Conservation (phyloP, 352 stramenopile species). For the Pythium utonaiense region DNA sequence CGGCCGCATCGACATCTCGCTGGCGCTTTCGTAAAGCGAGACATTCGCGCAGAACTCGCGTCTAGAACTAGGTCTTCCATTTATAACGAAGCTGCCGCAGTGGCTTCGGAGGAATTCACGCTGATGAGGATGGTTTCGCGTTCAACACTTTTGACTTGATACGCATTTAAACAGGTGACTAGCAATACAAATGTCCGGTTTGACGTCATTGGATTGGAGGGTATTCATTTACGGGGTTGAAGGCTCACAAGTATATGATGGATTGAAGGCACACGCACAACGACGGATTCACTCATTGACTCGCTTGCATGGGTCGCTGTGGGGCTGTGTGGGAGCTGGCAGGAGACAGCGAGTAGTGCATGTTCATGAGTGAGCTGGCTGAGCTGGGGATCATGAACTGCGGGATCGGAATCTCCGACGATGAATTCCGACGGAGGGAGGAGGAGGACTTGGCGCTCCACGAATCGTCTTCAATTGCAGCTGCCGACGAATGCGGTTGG, state of each 20-base stretch:
- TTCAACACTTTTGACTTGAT: no score
- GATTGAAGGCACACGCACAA: background rate
- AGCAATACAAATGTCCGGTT: no score
- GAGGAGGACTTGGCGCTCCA: no score
- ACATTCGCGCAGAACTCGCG: background rate
- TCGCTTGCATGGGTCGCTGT: background rate
- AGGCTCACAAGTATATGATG: no score
- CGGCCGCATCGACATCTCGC: slow-evolving; percentile 19
- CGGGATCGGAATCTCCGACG: slow-evolving; percentile 45
- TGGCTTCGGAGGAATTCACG: background rate
- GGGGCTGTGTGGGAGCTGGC: background rate
- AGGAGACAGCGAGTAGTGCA: slow-evolving; percentile 30
- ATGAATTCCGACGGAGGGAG: slow-evolving; percentile 19
- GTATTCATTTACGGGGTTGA: no score
- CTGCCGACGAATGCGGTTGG: no score
- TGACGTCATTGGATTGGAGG: background rate
- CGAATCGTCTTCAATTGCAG: no score
- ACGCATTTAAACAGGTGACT: no score
- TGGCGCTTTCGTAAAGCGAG: slow-evolving; percentile 2
- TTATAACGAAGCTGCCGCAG: background rate
- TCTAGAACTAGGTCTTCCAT: background rate
- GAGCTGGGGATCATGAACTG: slow-evolving; percentile 59
- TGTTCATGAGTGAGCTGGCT: slow-evolving; percentile 49
- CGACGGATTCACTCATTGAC: no score
- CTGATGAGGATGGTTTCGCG: no score